These are phyloP conservation scores for Penicillium psychrosexuale DNA, from an alignment of 2,329 filamentous ascomycete genomes.

Conservation along the genomic window DNA sequence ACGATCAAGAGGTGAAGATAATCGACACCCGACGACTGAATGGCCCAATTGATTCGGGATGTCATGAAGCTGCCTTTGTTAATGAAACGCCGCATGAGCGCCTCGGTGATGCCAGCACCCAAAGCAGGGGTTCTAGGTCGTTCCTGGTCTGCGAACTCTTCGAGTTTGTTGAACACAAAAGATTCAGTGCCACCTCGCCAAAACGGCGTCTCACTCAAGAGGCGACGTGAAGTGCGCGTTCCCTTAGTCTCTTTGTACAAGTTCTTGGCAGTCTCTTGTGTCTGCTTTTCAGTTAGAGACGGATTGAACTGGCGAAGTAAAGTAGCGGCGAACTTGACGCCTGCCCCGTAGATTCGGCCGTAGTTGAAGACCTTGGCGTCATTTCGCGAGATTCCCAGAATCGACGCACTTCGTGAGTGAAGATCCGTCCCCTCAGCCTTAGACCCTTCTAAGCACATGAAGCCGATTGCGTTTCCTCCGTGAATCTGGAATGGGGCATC, in stretches of 20 bases:
- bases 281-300: slow-evolving; percentile 72
- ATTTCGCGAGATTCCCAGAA: slow-evolving; percentile 89
- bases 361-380: slow-evolving; percentile 99
- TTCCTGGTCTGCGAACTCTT: slow-evolving; percentile 96
- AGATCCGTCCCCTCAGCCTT: slow-evolving; percentile 92
- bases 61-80: slow-evolving; percentile 91
- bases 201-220: slow-evolving; percentile 71
- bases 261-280: slow-evolving; percentile 69
- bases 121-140: slow-evolving; percentile 85
- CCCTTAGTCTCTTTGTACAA: slow-evolving; percentile 91
- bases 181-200: slow-evolving; percentile 97
- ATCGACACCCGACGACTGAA: slow-evolving; percentile 94
- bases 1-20: slow-evolving; percentile 93
- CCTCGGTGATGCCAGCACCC: slow-evolving; percentile 93
- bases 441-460: slow-evolving; percentile 97
- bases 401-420: slow-evolving; percentile 87
- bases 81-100: slow-evolving; percentile 82
- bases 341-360: slow-evolving; percentile 96
- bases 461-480: slow-evolving; percentile 93
- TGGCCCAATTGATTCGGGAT: slow-evolving; percentile 97
- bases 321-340: slow-evolving; percentile 86
- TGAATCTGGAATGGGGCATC: slow-evolving; percentile 94
- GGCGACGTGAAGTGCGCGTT: slow-evolving; percentile 72
- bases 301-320: slow-evolving; percentile 93
- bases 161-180: slow-evolving; percentile 96